Evolutionary conservation across 192 early-diverging fungal species (phyloP).

Genomic region (Coemansia furcata): DNA sequence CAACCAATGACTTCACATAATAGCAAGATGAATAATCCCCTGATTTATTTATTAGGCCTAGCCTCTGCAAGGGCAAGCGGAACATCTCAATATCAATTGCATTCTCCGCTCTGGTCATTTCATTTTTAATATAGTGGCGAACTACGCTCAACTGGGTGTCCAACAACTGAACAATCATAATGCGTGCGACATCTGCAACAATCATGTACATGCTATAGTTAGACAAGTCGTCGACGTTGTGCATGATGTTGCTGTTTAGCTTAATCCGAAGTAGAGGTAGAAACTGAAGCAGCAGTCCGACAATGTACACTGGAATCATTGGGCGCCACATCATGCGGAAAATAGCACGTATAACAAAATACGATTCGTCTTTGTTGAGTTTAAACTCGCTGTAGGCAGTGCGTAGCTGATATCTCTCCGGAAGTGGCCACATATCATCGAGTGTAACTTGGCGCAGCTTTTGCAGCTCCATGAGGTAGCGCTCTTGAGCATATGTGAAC

Average conservation of each 20-base stretch:
- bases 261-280: not conserved
- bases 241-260: conserved; percentile 9
- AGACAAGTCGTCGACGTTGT: conserved; percentile 11
- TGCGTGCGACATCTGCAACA: not conserved
- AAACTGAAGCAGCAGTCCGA: conserved; percentile 4
- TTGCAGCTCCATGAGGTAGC: conserved; percentile 1
- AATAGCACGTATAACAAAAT: conserved; percentile 37
- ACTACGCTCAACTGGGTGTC: not conserved
- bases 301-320: conserved; percentile 22
- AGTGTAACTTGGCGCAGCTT: conserved; percentile 6
- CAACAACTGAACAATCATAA: not conserved
- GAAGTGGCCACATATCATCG: conserved; percentile 16
- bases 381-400: conserved; percentile 7
- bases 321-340: conserved; percentile 28
- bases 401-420: not conserved
- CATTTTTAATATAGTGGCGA: not conserved
- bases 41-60: not conserved
- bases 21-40: not conserved
- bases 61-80: conserved; percentile 15
- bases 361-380: conserved; percentile 23
- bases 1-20: not conserved
- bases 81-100: conserved; percentile 29
- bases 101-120: not conserved
- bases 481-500: conserved; percentile 11
- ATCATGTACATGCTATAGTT: conserved; percentile 19